These are phyloP conservation scores for Cenchrus americanus DNA, from an alignment of 176 grass and related monocot genomes.

Conservation along the genomic window DNA sequence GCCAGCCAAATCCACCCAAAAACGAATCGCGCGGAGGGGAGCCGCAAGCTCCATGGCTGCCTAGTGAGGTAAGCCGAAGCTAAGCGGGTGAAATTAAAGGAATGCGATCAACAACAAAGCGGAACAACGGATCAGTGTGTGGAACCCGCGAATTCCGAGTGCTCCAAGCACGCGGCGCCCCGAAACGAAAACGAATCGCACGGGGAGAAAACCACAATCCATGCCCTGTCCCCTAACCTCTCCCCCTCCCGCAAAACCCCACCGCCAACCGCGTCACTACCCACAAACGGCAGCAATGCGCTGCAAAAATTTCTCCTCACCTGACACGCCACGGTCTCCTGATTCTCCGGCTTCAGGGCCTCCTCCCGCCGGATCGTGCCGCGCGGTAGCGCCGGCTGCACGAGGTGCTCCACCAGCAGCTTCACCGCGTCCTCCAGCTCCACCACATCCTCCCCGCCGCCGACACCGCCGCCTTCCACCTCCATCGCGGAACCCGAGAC, in stretches of 20 bases:
- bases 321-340: slow-evolving; percentile 54
- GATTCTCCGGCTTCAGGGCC: not conserved
- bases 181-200: not conserved
- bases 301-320: not conserved
- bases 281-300: not conserved
- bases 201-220: not conserved
- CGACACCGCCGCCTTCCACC: not conserved
- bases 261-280: not conserved
- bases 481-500: not conserved
- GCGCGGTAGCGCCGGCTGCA: slow-evolving; percentile 49
- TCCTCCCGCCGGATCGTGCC: not conserved
- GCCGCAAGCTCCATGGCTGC: not conserved
- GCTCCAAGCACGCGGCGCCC: not conserved
- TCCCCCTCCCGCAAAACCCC: not conserved
- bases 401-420: slow-evolving; percentile 64
- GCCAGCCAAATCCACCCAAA: not conserved
- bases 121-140: not conserved
- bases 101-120: not conserved
- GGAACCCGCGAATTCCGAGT: not conserved
- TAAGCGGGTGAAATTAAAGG: not conserved
- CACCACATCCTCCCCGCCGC: slow-evolving; percentile 2
- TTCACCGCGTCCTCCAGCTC: slow-evolving; percentile 70
- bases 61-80: not conserved
- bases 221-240: not conserved
- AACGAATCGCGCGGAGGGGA: not conserved